phyloP scores from a whole-genome alignment of 805 yeast species.

The Saturnispora saitoi region DNA sequence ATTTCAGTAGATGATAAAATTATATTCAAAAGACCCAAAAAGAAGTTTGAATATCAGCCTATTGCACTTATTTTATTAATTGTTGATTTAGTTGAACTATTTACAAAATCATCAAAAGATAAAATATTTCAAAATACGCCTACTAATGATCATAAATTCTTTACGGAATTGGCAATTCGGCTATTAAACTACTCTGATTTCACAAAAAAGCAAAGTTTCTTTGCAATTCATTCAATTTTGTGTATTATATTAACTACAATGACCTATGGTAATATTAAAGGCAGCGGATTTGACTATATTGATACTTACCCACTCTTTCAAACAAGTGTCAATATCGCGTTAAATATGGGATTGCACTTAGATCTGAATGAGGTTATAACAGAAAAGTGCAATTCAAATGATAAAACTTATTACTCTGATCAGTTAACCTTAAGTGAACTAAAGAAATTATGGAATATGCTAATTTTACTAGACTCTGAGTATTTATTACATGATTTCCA shows the following conservation, averaged over 20 bases:
- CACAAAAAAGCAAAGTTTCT: slow-evolving; percentile 6
- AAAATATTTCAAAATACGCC: slow-evolving; percentile 2
- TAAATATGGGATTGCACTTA: slow-evolving; percentile 10
- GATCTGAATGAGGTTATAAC: slow-evolving; percentile 1
- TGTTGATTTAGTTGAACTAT: slow-evolving; percentile 9
- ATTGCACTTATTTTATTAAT: slow-evolving; percentile 11
- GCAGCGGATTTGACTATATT: slow-evolving; percentile 8
- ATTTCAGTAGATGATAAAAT: background rate
- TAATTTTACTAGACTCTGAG: slow-evolving; percentile 10
- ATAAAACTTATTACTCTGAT: background rate
- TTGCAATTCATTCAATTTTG: slow-evolving; percentile 9
- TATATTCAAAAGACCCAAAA: slow-evolving; percentile 8
- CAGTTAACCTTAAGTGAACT: slow-evolving; percentile 3
- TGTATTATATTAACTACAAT: slow-evolving; percentile 8
- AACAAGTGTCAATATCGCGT: slow-evolving; percentile 7
- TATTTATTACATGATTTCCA: slow-evolving; percentile 8
- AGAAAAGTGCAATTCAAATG: background rate
- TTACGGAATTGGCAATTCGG: slow-evolving; percentile 7
- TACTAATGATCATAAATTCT: background rate
- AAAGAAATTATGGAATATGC: slow-evolving; percentile 16
- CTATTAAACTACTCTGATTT: slow-evolving; percentile 12
- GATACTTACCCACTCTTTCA: slow-evolving; percentile 13
- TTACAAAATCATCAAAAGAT: slow-evolving; percentile 1
- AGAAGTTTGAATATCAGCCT: slow-evolving; percentile 9
- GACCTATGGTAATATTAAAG: slow-evolving; percentile 12